Percentiles rank a stretch among this genome's conserved stretches.
Evolutionary conservation across 257 asterid species (phyloP).

Genomic region (Lycium barbarum): DNA sequence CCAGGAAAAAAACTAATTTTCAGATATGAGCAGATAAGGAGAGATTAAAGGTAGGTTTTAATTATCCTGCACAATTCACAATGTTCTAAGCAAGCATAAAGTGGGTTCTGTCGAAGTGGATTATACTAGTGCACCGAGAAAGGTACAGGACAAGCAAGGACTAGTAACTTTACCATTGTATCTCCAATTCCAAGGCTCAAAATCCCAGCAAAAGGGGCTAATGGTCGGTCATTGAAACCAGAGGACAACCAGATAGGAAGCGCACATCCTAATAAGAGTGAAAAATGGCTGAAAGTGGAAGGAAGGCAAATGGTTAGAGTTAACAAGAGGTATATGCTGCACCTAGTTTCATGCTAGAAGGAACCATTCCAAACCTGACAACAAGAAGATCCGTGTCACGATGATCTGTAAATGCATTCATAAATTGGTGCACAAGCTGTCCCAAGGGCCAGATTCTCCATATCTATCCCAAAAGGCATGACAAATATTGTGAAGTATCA

Average conservation of each 20-base stretch:
- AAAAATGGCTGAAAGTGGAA: slow-evolving; percentile 76
- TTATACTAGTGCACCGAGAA: not conserved
- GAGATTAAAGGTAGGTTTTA: slow-evolving; percentile 5
- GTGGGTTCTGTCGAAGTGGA: not conserved
- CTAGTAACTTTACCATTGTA: slow-evolving; percentile 74
- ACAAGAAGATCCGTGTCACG: slow-evolving; percentile 98
- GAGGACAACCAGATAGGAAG: slow-evolving; percentile 94
- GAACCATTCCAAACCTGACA: slow-evolving; percentile 66
- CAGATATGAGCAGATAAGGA: not conserved
- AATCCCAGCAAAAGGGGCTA: slow-evolving; percentile 97
- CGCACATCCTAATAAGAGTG: slow-evolving; percentile 92
- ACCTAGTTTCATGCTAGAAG: slow-evolving; percentile 19
- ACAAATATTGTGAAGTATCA: not conserved
- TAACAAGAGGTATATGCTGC: slow-evolving; percentile 29
- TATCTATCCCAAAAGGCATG: slow-evolving; percentile 54
- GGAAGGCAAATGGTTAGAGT: slow-evolving; percentile 28
- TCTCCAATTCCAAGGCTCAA: slow-evolving; percentile 98
- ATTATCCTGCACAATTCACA: slow-evolving; percentile 19
- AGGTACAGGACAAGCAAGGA: slow-evolving; percentile 24
- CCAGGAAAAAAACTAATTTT: not conserved
- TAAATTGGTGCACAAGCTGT: slow-evolving; percentile 81
- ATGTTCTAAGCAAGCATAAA: not conserved
- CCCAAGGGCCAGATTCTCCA: slow-evolving; percentile 99
- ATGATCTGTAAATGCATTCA: slow-evolving; percentile 98
- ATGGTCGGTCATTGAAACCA: slow-evolving; percentile 83